Evolutionary conservation across 352 stramenopile genomes (phyloP).

Genomic region (Porosira glacialis): DNA sequence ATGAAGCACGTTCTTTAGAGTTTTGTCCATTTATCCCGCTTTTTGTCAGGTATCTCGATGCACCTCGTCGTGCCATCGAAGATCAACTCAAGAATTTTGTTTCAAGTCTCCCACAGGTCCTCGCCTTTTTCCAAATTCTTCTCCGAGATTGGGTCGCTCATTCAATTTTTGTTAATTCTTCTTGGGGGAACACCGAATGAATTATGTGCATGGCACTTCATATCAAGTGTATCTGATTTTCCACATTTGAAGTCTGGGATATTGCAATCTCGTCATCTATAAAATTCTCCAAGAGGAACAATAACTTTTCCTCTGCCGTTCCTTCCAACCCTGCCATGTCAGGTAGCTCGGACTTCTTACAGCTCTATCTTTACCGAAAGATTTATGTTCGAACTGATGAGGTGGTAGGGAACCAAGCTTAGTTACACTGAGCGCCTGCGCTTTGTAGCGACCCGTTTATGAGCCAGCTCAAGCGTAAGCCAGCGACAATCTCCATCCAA

Average conservation of each 20-base stretch:
- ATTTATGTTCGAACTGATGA: background rate
- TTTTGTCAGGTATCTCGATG: too few relatives aligned
- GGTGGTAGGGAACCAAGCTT: background rate
- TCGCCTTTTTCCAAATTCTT: constrained; percentile 26
- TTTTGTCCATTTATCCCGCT: too few relatives aligned
- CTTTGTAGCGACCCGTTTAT: background rate
- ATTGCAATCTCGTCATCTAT: background rate
- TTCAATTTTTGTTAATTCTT: background rate
- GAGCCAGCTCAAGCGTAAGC: background rate
- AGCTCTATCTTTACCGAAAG: background rate
- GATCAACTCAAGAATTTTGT: constrained; percentile 12
- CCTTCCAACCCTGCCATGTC: background rate
- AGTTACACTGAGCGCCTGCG: background rate
- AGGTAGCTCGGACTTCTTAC: background rate
- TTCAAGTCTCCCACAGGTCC: background rate
- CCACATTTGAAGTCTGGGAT: background rate
- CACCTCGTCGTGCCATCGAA: too few relatives aligned
- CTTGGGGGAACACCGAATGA: constrained; percentile 4
- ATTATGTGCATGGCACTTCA: background rate
- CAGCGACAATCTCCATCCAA: background rate
- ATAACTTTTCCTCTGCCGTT: background rate
- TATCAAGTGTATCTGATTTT: background rate
- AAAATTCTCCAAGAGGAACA: background rate
- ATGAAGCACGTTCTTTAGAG: too few relatives aligned
- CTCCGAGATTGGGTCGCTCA: constrained; percentile 5